phyloP scores from a whole-genome alignment of 1,284 basidiomycete species.

The Neolentinus lepideus region DNA sequence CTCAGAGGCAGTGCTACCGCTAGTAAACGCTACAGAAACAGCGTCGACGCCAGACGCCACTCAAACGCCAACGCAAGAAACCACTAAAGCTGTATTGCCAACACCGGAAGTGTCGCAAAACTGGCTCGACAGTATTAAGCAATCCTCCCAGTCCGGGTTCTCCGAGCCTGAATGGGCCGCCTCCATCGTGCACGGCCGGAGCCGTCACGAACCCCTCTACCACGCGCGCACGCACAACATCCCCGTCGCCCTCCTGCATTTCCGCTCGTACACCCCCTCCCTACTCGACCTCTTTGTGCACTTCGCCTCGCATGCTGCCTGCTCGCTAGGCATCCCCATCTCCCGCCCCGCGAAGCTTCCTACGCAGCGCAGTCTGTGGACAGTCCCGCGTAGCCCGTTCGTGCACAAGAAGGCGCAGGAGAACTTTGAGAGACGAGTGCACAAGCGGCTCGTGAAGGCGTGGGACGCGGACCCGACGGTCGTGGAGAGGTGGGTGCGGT shows the following conservation, averaged over 20 bases:
- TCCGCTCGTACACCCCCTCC: slow-evolving; percentile 69
- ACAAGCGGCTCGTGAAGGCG: slow-evolving; percentile 84
- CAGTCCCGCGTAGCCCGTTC: slow-evolving; percentile 84
- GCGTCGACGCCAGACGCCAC: too few relatives aligned
- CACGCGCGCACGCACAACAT: slow-evolving; percentile 64
- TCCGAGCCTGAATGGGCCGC: slow-evolving; percentile 13
- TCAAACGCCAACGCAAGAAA: too few relatives aligned
- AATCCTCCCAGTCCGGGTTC: background rate
- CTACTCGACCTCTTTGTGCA: slow-evolving; percentile 78
- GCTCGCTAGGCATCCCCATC: slow-evolving; percentile 78
- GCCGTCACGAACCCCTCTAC: slow-evolving; percentile 40
- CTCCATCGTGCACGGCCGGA: slow-evolving; percentile 52
- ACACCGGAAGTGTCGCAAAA: background rate
- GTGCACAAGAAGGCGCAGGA: slow-evolving; percentile 94
- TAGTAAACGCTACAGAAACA: too few relatives aligned
- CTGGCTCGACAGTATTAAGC: background rate
- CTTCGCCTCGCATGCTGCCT: slow-evolving; percentile 82
- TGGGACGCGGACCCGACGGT: slow-evolving; percentile 83
- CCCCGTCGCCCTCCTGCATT: slow-evolving; percentile 80
- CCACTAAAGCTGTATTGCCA: background rate
- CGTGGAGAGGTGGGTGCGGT: slow-evolving; percentile 78
- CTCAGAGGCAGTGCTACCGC: too few relatives aligned
- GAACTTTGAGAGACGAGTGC: slow-evolving; percentile 86
- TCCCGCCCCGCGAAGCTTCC: slow-evolving; percentile 69
- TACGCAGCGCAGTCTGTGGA: slow-evolving; percentile 77